These are phyloP conservation scores for Gaeumannomyces sp. DNA, from an alignment of 2,329 filamentous ascomycete genomes.

Conservation along the genomic window DNA sequence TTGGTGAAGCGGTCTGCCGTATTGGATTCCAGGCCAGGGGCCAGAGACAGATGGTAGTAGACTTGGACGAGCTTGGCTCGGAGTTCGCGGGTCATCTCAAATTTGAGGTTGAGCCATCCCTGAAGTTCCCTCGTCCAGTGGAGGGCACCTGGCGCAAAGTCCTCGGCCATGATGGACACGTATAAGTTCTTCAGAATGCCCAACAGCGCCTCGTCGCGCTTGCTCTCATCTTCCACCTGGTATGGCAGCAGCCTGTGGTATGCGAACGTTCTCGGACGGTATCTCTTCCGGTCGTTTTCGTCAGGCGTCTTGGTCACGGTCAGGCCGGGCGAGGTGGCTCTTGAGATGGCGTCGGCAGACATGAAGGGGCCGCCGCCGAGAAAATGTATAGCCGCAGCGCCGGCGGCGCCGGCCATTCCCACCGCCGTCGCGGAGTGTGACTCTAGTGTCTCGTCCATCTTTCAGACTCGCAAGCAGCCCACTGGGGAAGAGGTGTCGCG, in stretches of 20 bases:
- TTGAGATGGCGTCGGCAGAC: slow-evolving; percentile 65
- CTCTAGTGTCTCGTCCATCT: slow-evolving; percentile 30
- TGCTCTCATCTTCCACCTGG: slow-evolving; percentile 69
- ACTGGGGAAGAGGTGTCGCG: not conserved
- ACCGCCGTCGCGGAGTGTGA: slow-evolving; percentile 21
- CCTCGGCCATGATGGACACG: slow-evolving; percentile 82
- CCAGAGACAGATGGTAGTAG: slow-evolving; percentile 89
- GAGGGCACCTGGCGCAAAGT: slow-evolving; percentile 87
- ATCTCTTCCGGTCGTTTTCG: slow-evolving; percentile 54
- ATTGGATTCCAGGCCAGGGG: slow-evolving; percentile 77
- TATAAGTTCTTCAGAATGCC: slow-evolving; percentile 93
- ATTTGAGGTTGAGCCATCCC: slow-evolving; percentile 94
- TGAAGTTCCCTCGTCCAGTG: slow-evolving; percentile 97
- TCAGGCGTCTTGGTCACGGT: slow-evolving; percentile 42
- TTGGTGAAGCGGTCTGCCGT: slow-evolving; percentile 87
- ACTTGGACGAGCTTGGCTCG: slow-evolving; percentile 79
- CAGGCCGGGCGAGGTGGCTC: slow-evolving; percentile 76
- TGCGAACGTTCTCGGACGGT: slow-evolving; percentile 84
- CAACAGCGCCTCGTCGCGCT: slow-evolving; percentile 71
- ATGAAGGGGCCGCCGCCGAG: slow-evolving; percentile 30
- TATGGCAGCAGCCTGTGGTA: slow-evolving; percentile 92
- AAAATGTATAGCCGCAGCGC: slow-evolving; percentile 31
- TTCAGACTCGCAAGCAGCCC: not conserved
- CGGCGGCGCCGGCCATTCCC: slow-evolving; percentile 28
- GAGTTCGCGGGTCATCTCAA: slow-evolving; percentile 83